Evolutionary conservation across 768 basidiomycete species (phyloP).

Genomic region (Crassisporium funariophilum): DNA sequence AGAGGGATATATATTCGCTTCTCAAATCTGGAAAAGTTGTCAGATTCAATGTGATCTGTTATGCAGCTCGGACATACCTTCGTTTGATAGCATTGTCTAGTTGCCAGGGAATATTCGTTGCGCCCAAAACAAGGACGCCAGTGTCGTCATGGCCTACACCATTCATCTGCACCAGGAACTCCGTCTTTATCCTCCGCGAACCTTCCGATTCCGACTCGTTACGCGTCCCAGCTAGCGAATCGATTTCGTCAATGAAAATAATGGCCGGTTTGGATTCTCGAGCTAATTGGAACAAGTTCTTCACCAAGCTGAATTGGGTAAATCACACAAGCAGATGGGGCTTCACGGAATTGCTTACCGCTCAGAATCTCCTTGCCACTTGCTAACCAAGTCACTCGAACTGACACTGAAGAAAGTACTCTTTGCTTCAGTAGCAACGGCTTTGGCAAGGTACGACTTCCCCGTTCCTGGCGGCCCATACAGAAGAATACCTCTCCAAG

Average conservation of each 20-base stretch:
- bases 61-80: slow-evolving; percentile 52
- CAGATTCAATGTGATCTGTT: background rate
- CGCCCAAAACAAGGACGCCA: slow-evolving; percentile 93
- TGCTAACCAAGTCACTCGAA: slow-evolving; percentile 93
- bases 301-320: slow-evolving; percentile 68
- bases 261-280: slow-evolving; percentile 96
- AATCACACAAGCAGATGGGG: slow-evolving; percentile 1
- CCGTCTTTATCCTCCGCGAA: slow-evolving; percentile 95
- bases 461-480: slow-evolving; percentile 99
- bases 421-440: slow-evolving; percentile 98
- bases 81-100: slow-evolving; percentile 97
- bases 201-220: slow-evolving; percentile 98
- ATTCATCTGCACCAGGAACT: slow-evolving; percentile 98
- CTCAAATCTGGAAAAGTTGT: slow-evolving; percentile 68
- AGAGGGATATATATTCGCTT: slow-evolving; percentile 98
- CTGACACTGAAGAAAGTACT: slow-evolving; percentile 98
- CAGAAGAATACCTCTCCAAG: slow-evolving; percentile 93
- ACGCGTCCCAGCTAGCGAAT: slow-evolving; percentile 92
- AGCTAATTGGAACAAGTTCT: slow-evolving; percentile 95
- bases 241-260: slow-evolving; percentile 99
- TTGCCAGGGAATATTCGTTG: slow-evolving; percentile 99
- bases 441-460: slow-evolving; percentile 96
- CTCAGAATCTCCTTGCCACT: slow-evolving; percentile 99
- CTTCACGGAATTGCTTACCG: slow-evolving; percentile 53
- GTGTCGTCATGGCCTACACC: slow-evolving; percentile 98